phyloP scores from a whole-genome alignment of 2,329 filamentous ascomycete species.

The Hirsutella minnesotensis region DNA sequence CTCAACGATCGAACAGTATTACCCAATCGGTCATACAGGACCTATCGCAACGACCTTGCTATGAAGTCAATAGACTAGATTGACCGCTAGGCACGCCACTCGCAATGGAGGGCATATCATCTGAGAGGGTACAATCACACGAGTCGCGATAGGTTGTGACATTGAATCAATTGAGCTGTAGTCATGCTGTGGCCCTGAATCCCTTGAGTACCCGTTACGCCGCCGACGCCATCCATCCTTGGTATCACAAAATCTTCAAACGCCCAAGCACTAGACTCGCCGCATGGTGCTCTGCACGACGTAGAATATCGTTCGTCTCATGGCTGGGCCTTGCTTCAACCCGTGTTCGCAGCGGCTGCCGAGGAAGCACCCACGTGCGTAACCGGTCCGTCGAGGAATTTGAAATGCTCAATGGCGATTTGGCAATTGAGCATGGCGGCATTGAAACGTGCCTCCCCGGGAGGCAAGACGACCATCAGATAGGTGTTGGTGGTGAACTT shows the following conservation, averaged over 20 bases:
- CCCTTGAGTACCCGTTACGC: not conserved
- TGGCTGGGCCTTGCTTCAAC: too few species aligned
- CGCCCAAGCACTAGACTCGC: constrained; percentile 1
- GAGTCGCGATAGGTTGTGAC: not conserved
- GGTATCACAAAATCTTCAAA: constrained; percentile 6
- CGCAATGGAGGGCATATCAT: too few species aligned
- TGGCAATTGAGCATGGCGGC: constrained; percentile 82
- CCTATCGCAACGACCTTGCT: not conserved
- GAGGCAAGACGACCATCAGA: constrained; percentile 81
- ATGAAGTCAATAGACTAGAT: not conserved
- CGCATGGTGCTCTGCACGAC: too few species aligned
- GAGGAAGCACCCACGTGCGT: constrained; percentile 4
- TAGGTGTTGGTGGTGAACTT: constrained; percentile 98
- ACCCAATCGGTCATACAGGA: not conserved
- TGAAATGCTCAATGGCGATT: constrained; percentile 74
- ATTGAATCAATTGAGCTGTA: not conserved
- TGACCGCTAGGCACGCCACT: not conserved
- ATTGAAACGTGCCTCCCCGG: constrained; percentile 85
- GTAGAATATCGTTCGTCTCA: too few species aligned
- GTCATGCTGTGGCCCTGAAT: too few species aligned
- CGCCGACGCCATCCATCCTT: constrained; percentile 1
- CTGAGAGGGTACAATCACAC: too few species aligned
- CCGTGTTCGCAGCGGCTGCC: constrained; percentile 11
- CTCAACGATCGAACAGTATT: not conserved
- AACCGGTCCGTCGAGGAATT: constrained; percentile 44